Base-by-base conservation (phyloP, 164 flowering plant genomes). In the Brasenia schreberi region DNA sequence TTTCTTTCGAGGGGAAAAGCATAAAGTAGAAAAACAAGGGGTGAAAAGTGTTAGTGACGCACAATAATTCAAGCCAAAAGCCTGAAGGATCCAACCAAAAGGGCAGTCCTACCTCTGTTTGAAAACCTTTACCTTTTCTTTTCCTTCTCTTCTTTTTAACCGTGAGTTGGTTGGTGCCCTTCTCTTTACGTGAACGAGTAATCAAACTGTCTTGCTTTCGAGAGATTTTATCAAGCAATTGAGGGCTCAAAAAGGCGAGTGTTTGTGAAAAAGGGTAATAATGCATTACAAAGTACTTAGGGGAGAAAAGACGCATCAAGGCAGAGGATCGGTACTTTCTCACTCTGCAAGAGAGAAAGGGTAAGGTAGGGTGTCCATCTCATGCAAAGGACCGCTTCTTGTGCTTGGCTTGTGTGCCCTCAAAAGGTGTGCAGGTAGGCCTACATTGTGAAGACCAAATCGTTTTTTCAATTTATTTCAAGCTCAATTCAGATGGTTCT, bases 61-160 rank as follows among this genome's bases (percentile, higher is more conserved):
- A 66, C 68, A 66, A 67, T 68, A 64, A 63, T 65, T 64, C 63
- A 63, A 64, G 16, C 65, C 14, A 64, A 65, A 68, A 72, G 71
- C 63, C 27, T 49, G 9, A 49, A 5, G 12, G 39, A 33, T 49
- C 12, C 56, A 2, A 49, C 12, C 16, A 14, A 49, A 12, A 12
- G 56, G 12, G 9, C 16, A 14, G 14, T 9, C 56, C 56, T 49
- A 1, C 39, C 39, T 33, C 39, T 33, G 12, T 49, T 49, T 49
- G 12, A 9, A 6, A 49, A 14, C 3, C 56, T 6, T 49, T 14
- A 9, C 56, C 16, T 49, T 49, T 49, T 14, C 56, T 49, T 49
- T 14, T 9, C 56, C 56, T 49, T 49, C 56, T 49, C 56, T 9
- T 49, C 56, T 49, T 49, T 14, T 49, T 49, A 1, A 49, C 14